A percentile compares a stretch with the other conserved stretches of the same genome.
These are phyloP conservation scores for Apiospora rasikravindrae DNA, from an alignment of 2,329 filamentous ascomycete genomes.

Conservation along the genomic window DNA sequence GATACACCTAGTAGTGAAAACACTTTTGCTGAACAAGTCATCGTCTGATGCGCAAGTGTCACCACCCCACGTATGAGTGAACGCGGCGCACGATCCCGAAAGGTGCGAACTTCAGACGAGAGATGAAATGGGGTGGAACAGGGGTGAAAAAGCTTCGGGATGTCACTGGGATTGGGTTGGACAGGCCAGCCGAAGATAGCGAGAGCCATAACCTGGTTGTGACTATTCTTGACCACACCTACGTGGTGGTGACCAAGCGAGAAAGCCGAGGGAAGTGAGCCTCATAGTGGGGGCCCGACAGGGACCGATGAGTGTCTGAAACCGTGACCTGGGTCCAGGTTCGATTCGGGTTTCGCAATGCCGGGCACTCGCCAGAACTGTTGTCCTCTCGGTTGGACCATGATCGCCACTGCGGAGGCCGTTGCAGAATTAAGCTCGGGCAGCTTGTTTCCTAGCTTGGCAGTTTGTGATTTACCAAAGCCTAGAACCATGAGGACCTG, in stretches of 20 bases:
- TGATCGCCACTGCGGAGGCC: background rate
- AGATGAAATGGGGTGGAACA: background rate
- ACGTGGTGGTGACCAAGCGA: background rate
- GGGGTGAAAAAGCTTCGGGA: background rate
- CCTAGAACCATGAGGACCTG: background rate
- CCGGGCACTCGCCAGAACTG: background rate
- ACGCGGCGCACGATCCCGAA: slow-evolving; percentile 1
- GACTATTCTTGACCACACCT: slow-evolving; percentile 11
- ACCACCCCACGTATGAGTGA: background rate
- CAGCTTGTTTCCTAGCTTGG: background rate
- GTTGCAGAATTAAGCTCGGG: background rate
- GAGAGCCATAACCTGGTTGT: background rate
- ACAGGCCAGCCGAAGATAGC: background rate
- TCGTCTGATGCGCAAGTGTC: background rate
- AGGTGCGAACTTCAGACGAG: slow-evolving; percentile 13
- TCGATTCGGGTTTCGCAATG: slow-evolving; percentile 12
- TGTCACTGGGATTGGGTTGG: background rate
- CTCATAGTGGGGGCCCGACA: slow-evolving; percentile 3
- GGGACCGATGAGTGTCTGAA: slow-evolving; percentile 8
- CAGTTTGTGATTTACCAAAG: background rate
- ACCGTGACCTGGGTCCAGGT: slow-evolving; percentile 5
- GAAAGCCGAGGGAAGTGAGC: background rate
- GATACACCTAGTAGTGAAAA: background rate
- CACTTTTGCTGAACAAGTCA: background rate
- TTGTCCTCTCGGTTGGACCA: background rate